Evolutionary conservation across 2,329 filamentous ascomycete genomes (phyloP), one percentile per base, ranked within the genome.

Genomic region (Cladosporium cucumerinum): DNA sequence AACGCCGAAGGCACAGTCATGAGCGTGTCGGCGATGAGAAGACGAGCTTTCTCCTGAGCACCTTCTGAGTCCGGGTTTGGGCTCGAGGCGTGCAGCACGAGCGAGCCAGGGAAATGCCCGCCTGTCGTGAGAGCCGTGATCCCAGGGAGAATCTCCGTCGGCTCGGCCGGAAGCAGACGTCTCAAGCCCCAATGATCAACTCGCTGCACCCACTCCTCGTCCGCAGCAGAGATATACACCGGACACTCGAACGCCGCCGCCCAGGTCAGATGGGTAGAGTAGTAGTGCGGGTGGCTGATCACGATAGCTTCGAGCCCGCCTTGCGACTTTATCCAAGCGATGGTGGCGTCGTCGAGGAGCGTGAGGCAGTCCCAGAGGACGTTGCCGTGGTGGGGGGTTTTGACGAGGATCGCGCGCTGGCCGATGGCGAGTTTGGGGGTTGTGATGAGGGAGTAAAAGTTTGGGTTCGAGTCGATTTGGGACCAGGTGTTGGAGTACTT

Each of bases 341-440:
- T 76, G 0, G 90, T 93, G 3, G 82, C 82, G 1, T 83, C 77
- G 73, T 93, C 89, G 3, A 95, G 78, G 68, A 87, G 86, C 0
- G 90, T 84, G 64, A 95, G 80, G 67, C 89, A 87, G 76, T 95
- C 92, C 91, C 91, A 96, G 1, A 95, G 84, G 1, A 95, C 77
- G 73, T 93, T 93, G 0, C 91, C 90, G 0, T 76, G 65, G 0
- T 76, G 65, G 0, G 85, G 80, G 0, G 89, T 91, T 58, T 83
- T 81, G 14, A 94, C 79, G 2, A 96, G 79, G 55, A 93, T 83
- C 23, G 87, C 87, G 34, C 91, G 84, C 76, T 95, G 88, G 0
- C 91, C 91, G 68, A 95, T 95, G 62, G 81, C 91, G 66, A 93
- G 68, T 59, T 80, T 80, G 5, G 79, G 79, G 46, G 76, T 75